Base-by-base conservation (phyloP, 805 yeast genomes). In the Yarrowia sp. region DNA sequence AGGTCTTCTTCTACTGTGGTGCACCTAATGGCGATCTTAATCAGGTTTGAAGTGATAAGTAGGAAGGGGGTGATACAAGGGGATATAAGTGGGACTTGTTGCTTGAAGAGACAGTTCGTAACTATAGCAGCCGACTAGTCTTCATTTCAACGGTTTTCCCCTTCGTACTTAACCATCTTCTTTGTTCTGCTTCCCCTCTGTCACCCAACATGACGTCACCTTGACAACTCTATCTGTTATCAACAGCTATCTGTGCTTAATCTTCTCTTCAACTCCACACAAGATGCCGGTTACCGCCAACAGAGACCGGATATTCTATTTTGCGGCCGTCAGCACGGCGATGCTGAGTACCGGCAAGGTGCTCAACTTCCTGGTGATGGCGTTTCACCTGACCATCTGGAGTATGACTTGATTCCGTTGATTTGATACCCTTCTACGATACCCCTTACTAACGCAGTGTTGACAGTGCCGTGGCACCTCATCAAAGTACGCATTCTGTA, bases 401-500 rank as follows among this genome's bases (percentile, higher is more conserved):
- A 12, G 65, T 59, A 32, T 38, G 64, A 22, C 40, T 32, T 14
- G 19, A n/a, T 41, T n/a, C 10, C 8, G 12, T 26, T 42, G 48
- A 26, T 15, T 26, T 32, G 49, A 43, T 42, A 56, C 49, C 64
- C 49, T 19, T 32, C 45, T 55, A 53, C 45, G 32, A 26, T 26
- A 26, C 16, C 40, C 35, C 42, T 40, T 26, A 38, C 64, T 56
- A 56, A 56, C 64, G 15, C 64, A 56, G 64, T 43, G 11, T 32
- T 59, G 14, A 59, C 65, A n/a, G 52, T 45, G 42, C 52, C 52
- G 11, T 45, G 65, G 52, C 65, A 59, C 22, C 52, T 59, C 35
- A 48, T 63, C 55, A 63, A 63, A 8, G 67, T 48, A 19, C 67
- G 67, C 26, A n/a, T 63, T 63, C 46, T 63, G 67, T 48, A 48